A percentile compares a stretch with the other conserved stretches of the same genome.
These are phyloP conservation scores for Lyophyllum shimeji DNA, from an alignment of 768 basidiomycete genomes.

Conservation along the genomic window DNA sequence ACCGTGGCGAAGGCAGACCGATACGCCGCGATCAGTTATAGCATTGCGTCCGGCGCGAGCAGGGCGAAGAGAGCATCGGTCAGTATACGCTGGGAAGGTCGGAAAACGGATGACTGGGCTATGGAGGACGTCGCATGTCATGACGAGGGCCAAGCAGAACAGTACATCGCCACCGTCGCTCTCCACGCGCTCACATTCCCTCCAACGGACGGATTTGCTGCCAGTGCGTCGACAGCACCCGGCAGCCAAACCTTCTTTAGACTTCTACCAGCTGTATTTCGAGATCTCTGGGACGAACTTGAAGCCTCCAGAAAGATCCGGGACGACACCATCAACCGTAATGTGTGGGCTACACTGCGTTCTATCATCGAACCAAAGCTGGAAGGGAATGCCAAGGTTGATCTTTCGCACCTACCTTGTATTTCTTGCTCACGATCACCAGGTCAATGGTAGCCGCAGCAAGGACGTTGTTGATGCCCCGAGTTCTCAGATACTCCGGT, in stretches of 20 bases:
- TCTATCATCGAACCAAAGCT: slow-evolving; percentile 64
- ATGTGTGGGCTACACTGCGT: slow-evolving; percentile 68
- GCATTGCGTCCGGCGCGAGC: slow-evolving; percentile 62
- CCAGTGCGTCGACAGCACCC: slow-evolving; percentile 42
- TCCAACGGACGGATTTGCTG: slow-evolving; percentile 59
- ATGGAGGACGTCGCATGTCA: slow-evolving; percentile 89
- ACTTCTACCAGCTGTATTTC: slow-evolving; percentile 75
- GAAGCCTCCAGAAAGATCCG: slow-evolving; percentile 59
- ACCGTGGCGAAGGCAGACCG: slow-evolving; percentile 66
- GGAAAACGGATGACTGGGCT: slow-evolving; percentile 59
- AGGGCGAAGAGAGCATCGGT: slow-evolving; percentile 75
- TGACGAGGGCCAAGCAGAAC: slow-evolving; percentile 77
- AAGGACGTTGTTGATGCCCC: slow-evolving; percentile 21
- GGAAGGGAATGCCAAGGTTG: slow-evolving; percentile 41
- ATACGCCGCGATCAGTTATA: slow-evolving; percentile 74
- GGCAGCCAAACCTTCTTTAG: slow-evolving; percentile 68
- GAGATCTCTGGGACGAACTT: slow-evolving; percentile 92
- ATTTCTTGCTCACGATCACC: slow-evolving; percentile 3
- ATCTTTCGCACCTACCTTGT: not conserved
- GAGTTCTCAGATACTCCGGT: slow-evolving; percentile 1
- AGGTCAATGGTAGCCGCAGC: slow-evolving; percentile 22
- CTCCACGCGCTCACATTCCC: slow-evolving; percentile 78
- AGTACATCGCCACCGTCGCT: slow-evolving; percentile 86
- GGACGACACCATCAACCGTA: slow-evolving; percentile 65
- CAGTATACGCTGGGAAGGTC: slow-evolving; percentile 71